A percentile compares a stretch with the other conserved stretches of the same genome.
Conservation (phyloP, 306 rosid species). For the Hylodesmum podocarpum region DNA sequence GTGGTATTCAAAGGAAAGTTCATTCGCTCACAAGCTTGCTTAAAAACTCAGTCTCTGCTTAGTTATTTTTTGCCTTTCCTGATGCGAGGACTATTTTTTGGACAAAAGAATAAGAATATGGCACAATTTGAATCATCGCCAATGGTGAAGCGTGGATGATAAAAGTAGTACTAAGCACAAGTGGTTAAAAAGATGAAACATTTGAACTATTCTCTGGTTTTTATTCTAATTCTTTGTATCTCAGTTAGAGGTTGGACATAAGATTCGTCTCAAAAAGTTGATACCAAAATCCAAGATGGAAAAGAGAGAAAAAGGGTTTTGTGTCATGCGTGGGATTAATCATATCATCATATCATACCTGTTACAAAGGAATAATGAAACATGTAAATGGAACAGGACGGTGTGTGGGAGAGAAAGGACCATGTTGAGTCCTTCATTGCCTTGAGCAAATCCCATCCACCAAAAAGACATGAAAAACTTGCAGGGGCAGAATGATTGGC, state of each 20-base stretch:
- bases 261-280: conserved; percentile 41
- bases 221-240: background rate
- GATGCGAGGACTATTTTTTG: background rate
- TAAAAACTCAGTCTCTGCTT: background rate
- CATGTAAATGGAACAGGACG: conserved; percentile 9
- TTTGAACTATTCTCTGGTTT: background rate
- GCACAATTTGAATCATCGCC: background rate
- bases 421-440: conserved; percentile 21
- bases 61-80: background rate
- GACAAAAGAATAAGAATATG: background rate
- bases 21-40: background rate
- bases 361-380: conserved; percentile 34
- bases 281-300: conserved; percentile 22
- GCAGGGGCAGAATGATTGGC: conserved; percentile 47
- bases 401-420: conserved; percentile 31
- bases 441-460: conserved; percentile 42
- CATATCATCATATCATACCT: too few relatives aligned
- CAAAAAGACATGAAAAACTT: conserved; percentile 36
- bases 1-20: background rate
- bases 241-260: conserved; percentile 10
- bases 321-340: conserved; percentile 19
- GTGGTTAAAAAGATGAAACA: conserved; percentile 14
- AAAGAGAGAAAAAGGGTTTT: background rate
- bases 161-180: background rate
- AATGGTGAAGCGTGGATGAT: background rate